Evolutionary conservation across 2,329 filamentous ascomycete genomes (phyloP), one percentile per base, ranked within the genome.

Genomic region (Fusarium napiforme): DNA sequence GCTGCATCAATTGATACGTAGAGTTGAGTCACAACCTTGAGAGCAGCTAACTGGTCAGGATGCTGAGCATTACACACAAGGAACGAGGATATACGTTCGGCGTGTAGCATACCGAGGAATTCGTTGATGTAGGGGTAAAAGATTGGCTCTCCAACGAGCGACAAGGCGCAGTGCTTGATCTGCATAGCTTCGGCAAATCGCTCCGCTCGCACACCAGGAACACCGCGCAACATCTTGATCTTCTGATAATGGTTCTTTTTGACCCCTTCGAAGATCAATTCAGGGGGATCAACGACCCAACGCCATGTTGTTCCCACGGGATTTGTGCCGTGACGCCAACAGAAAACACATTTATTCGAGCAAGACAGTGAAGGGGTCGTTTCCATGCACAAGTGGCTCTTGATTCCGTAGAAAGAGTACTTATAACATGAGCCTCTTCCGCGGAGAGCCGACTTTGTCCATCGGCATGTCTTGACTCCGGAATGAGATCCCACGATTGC

Each of bases 61-160:
- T 98, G 96, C 82, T 98, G 96, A 2, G 96, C 96, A 79, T 98
- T 98, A 86, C 96, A 98, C 65, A 99, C 96, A 0, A 98, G 86
- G 84, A 98, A 99, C 37, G 93, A 96, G 7, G 94, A 97, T 75
- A 98, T 98, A 76, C 91, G 92, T 81, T 97, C 93, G 18, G 82
- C 85, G 84, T 98, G 96, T 73, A 99, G 87, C 87, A 98, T 89
- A 16, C 85, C 88, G 2, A 97, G 86, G 78, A 98, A 95, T 79
- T 95, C 93, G 82, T 99, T 98, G 86, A 98, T 98, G 79, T 97
- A 92, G 15, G 96, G 96, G 82, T 98, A 98, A 85, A 98, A 98
- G 77, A 98, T 98, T n/a, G 96, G 96, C 82, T 99, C 96, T 75
- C 96, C 96, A 28, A 99, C 96, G 15, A 99, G 87, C 74, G 91